Percentiles rank a stretch among this genome's conserved stretches.
phyloP scores from a whole-genome alignment of 1,284 basidiomycete genomes.

The Microbotryum saponariae region DNA sequence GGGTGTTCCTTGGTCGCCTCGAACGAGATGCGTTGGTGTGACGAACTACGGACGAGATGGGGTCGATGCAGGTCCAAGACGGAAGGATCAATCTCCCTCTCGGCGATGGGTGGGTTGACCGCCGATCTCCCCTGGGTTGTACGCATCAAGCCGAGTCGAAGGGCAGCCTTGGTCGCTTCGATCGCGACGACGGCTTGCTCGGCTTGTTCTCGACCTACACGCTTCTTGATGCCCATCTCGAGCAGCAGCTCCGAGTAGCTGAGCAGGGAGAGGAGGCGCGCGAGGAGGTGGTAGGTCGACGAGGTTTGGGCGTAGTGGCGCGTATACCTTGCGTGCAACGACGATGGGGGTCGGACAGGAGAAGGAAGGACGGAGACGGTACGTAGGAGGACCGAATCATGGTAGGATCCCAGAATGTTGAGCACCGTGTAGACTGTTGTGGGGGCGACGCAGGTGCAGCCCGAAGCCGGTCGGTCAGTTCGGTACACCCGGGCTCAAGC shows the following conservation, averaged over 20 bases:
- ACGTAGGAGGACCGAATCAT: slow-evolving; percentile 42
- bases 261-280: slow-evolving; percentile 38
- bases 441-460: not conserved
- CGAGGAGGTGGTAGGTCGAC: slow-evolving; percentile 37
- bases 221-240: slow-evolving; percentile 42
- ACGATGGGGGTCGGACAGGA: slow-evolving; percentile 35
- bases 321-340: slow-evolving; percentile 43
- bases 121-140: slow-evolving; percentile 39
- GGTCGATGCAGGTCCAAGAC: slow-evolving; percentile 21
- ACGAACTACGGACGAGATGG: slow-evolving; percentile 11
- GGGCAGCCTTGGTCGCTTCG: slow-evolving; percentile 41
- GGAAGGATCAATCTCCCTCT: slow-evolving; percentile 36
- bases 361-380: slow-evolving; percentile 34
- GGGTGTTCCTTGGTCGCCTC: slow-evolving; percentile 2
- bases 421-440: slow-evolving; percentile 40
- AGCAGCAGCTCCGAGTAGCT: slow-evolving; percentile 40
- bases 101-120: slow-evolving; percentile 39
- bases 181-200: slow-evolving; percentile 43
- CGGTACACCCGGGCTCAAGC: too few species aligned
- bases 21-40: not conserved
- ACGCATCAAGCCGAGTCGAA: slow-evolving; percentile 40
- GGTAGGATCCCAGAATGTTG: slow-evolving; percentile 44
- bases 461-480: too few species aligned
- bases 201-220: slow-evolving; percentile 35
- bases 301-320: slow-evolving; percentile 38